Conservation (phyloP, 176 grass and related monocot species). For the Aegilops sharonensis region DNA sequence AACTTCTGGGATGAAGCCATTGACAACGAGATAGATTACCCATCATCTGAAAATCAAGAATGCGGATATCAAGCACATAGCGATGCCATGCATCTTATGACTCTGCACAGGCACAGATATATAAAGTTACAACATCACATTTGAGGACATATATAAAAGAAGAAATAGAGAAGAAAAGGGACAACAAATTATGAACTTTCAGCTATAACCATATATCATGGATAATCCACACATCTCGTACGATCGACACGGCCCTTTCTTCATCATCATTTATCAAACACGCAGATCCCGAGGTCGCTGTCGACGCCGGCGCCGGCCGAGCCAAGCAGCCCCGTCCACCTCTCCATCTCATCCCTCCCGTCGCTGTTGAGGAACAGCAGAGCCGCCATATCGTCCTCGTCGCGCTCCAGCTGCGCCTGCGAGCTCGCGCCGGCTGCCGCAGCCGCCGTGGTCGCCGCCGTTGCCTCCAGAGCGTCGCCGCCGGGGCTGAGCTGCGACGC, state of each 20-base stretch:
- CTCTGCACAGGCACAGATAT: slow-evolving; percentile 34
- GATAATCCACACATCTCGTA: slow-evolving; percentile 21
- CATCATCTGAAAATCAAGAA: not conserved
- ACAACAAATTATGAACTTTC: slow-evolving; percentile 32
- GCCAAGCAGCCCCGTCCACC: slow-evolving; percentile 44
- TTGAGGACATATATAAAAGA: slow-evolving; percentile 34
- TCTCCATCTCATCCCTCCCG: slow-evolving; percentile 46
- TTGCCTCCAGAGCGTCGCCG: slow-evolving; percentile 12
- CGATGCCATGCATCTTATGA: slow-evolving; percentile 47
- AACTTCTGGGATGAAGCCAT: not conserved
- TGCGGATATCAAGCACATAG: not conserved
- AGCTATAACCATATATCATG: slow-evolving; percentile 51
- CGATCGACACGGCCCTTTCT: not conserved
- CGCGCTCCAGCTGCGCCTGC: slow-evolving; percentile 34
- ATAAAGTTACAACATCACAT: slow-evolving; percentile 44
- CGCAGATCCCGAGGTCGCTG: slow-evolving; percentile 50
- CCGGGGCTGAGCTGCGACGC: slow-evolving; percentile 71
- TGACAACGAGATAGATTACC: not conserved
- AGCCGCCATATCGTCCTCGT: slow-evolving; percentile 47
- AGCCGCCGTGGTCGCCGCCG: not conserved
- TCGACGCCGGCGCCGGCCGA: slow-evolving; percentile 29
- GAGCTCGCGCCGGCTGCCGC: not conserved
- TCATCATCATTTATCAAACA: slow-evolving; percentile 63
- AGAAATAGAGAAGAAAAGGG: not conserved
- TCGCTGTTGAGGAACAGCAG: slow-evolving; percentile 54